Evolutionary conservation across 495 filamentous ascomycete species (phyloP), one percentile per base, ranked within the genome.

Genomic region (Thermochaetoides thermophila): DNA sequence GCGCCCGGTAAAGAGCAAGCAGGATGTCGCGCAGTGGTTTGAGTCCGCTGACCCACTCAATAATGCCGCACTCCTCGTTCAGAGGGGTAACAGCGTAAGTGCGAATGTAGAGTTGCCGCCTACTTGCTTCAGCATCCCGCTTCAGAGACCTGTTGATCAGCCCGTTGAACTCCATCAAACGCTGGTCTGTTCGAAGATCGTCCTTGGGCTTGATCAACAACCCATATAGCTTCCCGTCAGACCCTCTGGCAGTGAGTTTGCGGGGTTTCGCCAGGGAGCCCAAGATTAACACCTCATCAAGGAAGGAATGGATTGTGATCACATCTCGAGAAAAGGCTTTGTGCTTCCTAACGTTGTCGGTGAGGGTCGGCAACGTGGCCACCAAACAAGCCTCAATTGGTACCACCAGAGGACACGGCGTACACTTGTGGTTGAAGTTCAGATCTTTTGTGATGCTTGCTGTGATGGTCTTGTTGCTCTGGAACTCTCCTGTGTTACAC

Each of bases 21-120:
- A 99, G 61, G 50, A 96, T 92, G 40, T 99, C 89, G 33, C 89
- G 81, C 35, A 96, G 64, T 12, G 89, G 85, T 42, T 84, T 85
- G 36, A 96, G 74, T 18, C 87, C 85, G 43, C 95, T 84, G n/a
- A 99, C 83, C 89, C 89, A 99, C 59, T 99, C 85, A 42, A 99
- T 93, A 31, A 92, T 73, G 38, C 89, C 89, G 46, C 89, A 96
- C 56, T 96, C 89, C 55, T 99, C 89, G 48, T 95, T 96, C 28
- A 99, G 59, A 8, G 89, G 89, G 3, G 87, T 95, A 19, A 99
- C 89, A 12, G 80, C 81, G 46, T 99, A 96, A 3, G 89, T 96
- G 53, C 84, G 85, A 55, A 99, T 93, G 48, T 95, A 81, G 56
- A 63, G 49, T 28, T 60, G 81, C 24, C 89, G 71, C 50, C 78